Evolutionary conservation across 768 basidiomycete genomes (phyloP).

Genomic region (Kwoniella sp.): DNA sequence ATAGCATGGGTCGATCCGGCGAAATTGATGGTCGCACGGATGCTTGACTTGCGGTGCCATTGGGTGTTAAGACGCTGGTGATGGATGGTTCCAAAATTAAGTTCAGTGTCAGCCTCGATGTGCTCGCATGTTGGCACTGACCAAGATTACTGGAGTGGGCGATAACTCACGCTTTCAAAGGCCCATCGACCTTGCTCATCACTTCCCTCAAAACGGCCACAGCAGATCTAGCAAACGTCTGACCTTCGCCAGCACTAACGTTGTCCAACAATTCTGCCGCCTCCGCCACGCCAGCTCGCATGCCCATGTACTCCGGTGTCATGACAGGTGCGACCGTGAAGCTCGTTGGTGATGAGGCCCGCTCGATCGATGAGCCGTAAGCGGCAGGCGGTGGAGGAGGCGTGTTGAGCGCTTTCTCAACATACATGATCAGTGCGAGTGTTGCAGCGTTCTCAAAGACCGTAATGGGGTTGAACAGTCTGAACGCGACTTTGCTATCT

Average conservation of each 20-base stretch:
- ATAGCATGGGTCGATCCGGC: background rate
- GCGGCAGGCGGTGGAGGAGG: background rate
- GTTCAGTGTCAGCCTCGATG: background rate
- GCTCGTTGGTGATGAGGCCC: background rate
- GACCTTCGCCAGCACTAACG: conserved; percentile 23
- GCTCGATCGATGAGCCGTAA: conserved; percentile 1
- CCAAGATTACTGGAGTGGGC: background rate
- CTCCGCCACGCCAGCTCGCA: conserved; percentile 37
- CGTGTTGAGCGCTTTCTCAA: conserved; percentile 26
- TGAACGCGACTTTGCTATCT: conserved; percentile 40
- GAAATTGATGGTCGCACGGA: background rate
- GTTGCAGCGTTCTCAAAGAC: conserved; percentile 45
- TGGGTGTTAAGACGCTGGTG: background rate
- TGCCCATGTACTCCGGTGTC: conserved; percentile 20
- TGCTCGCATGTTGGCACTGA: background rate
- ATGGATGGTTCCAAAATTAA: background rate
- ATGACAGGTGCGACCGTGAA: background rate
- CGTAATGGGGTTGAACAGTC: conserved; percentile 36
- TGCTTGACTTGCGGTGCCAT: background rate
- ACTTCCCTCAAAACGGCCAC: conserved; percentile 39
- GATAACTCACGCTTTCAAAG: conserved; percentile 8
- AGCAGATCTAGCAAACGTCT: conserved; percentile 25
- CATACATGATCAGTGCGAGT: conserved; percentile 37
- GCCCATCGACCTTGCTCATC: conserved; percentile 27
- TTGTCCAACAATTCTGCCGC: conserved; percentile 43